phyloP scores from a whole-genome alignment of 192 early-diverging fungal genomes.

The Mortierella alpina region DNA sequence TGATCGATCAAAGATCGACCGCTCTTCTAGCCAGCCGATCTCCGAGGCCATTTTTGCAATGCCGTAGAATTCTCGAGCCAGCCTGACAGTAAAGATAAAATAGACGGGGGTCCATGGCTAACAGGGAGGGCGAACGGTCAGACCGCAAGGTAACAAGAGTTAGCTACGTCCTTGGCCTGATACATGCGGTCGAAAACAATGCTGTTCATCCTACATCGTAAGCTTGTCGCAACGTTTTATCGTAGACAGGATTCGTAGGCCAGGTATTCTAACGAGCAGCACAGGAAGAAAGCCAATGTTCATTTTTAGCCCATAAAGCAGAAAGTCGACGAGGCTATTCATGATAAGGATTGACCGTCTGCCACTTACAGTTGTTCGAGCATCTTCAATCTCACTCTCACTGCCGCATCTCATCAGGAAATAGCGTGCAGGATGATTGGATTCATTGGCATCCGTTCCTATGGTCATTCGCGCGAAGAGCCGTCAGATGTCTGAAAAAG shows the following conservation, averaged over 20 bases:
- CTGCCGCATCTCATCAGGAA: constrained; percentile 14
- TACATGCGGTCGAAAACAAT: not conserved
- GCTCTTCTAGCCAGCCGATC: constrained; percentile 18
- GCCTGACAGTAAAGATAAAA: constrained; percentile 15
- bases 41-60: constrained; percentile 33
- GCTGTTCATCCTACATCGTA: not conserved
- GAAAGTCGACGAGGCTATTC: not conserved
- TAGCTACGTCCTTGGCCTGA: too few relatives aligned
- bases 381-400: constrained; percentile 7
- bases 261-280: constrained; percentile 10
- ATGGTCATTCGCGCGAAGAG: too few relatives aligned
- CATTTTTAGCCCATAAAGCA: not conserved
- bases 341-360: not conserved
- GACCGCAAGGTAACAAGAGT: too few relatives aligned
- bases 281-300: not conserved
- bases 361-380: constrained; percentile 7
- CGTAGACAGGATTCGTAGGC: constrained; percentile 28
- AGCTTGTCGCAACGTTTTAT: constrained; percentile 2
- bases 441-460: not conserved
- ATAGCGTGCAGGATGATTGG: not conserved
- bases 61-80: constrained; percentile 14
- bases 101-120: not conserved
- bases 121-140: too few relatives aligned
- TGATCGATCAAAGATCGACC: constrained; percentile 29
- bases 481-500: too few relatives aligned